Percentiles rank a stretch among this genome's conserved stretches.
These are phyloP conservation scores for Balamuthia mandrillaris DNA, from an alignment of 208 protist species.

Conservation along the genomic window DNA sequence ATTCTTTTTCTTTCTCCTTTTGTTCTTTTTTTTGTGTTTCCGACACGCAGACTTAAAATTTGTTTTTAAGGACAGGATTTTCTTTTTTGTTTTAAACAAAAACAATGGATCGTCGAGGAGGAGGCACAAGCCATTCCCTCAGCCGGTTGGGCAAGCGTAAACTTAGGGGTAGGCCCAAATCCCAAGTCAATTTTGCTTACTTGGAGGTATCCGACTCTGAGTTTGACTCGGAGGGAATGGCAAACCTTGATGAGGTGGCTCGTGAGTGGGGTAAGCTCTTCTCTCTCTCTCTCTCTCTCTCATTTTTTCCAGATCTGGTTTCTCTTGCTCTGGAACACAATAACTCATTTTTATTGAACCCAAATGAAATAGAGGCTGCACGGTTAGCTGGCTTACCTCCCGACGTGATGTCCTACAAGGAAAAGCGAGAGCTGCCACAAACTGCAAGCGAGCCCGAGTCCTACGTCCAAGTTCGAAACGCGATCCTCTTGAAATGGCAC, in stretches of 20 bases:
- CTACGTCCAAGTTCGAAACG: constrained; percentile 26
- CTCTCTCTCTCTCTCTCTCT: too few species aligned
- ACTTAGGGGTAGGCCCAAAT: neutral
- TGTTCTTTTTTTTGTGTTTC: neutral
- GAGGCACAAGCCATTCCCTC: neutral
- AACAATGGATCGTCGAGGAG: neutral
- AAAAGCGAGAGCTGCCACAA: constrained; percentile 32
- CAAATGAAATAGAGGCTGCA: neutral
- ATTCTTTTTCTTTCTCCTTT: neutral
- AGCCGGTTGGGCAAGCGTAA: neutral
- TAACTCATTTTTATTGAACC: neutral
- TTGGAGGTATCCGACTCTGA: too few species aligned
- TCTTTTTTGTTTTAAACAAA: too few species aligned
- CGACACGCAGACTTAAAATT: neutral
- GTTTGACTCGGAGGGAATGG: too few species aligned
- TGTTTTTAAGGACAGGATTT: too few species aligned
- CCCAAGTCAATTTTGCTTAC: too few species aligned
- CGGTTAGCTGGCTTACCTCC: neutral
- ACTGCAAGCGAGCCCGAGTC: neutral
- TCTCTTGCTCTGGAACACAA: neutral
- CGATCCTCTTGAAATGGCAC: constrained; percentile 20
- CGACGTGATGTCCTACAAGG: neutral
- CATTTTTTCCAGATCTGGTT: too few species aligned
- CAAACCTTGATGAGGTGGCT: too few species aligned
- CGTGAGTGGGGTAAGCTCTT: too few species aligned